Evolutionary conservation across 306 rosid genomes (phyloP).

Genomic region (Trifolium pratense): DNA sequence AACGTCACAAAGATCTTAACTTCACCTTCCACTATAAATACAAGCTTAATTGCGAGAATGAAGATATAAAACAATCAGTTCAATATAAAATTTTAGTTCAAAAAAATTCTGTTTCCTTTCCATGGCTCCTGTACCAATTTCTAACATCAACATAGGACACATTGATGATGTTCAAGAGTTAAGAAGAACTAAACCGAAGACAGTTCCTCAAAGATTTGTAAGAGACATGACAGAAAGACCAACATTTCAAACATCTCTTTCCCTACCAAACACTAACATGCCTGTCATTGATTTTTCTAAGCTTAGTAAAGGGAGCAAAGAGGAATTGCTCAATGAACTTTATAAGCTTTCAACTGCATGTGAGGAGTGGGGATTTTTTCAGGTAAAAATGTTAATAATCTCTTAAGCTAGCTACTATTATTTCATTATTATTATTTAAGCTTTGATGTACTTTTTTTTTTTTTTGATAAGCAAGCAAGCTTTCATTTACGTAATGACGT

Average conservation of each 20-base stretch:
- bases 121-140: conserved; percentile 76
- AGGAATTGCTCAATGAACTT: conserved; percentile 54
- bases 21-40: conserved; percentile 71
- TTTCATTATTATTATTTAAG: neutral
- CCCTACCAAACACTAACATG: conserved; percentile 53
- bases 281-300: conserved; percentile 77
- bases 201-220: conserved; percentile 86
- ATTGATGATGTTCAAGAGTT: conserved; percentile 97
- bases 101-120: conserved; percentile 33
- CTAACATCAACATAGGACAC: conserved; percentile 70
- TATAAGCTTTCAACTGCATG: conserved; percentile 71
- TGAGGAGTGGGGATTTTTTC: conserved; percentile 93
- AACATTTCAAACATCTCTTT: conserved; percentile 38
- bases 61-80: conserved; percentile 35
- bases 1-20: conserved; percentile 39
- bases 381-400: conserved; percentile 56
- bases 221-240: conserved; percentile 81
- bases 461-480: no score
- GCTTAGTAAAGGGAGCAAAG: conserved; percentile 58
- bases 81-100: neutral
- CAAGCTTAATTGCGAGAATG: conserved; percentile 24
- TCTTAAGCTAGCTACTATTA: conserved; percentile 10
- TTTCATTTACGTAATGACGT: neutral
- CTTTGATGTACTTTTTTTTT: no score
- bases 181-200: conserved; percentile 64